phyloP scores from a whole-genome alignment of 805 yeast species.

The Wickerhamomyces bovis region DNA sequence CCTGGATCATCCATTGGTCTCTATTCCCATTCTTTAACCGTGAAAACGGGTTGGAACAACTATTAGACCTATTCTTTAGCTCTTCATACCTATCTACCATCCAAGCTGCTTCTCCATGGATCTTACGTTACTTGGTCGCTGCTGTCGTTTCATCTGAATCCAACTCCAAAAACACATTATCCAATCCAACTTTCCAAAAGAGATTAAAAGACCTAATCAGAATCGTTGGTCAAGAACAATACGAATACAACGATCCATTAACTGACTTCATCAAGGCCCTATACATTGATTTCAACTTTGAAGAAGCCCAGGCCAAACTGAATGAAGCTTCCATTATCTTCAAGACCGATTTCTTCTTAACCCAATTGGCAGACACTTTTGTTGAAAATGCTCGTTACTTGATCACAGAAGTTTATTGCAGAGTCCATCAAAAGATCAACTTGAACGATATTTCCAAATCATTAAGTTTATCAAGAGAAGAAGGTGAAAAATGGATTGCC shows the following conservation, averaged over 20 bases:
- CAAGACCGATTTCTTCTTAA: constrained; percentile 53
- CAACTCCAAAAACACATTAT: constrained; percentile 16
- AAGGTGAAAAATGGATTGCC: constrained; percentile 47
- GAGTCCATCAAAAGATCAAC: constrained; percentile 46
- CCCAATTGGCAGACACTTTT: constrained; percentile 34
- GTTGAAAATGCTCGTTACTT: constrained; percentile 42
- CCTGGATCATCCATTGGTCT: constrained; percentile 68
- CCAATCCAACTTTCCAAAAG: constrained; percentile 37
- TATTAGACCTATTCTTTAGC: constrained; percentile 52
- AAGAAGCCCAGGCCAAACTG: constrained; percentile 43
- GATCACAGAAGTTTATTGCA: constrained; percentile 47
- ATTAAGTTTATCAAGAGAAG: constrained; percentile 38
- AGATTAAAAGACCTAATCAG: constrained; percentile 52
- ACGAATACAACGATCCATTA: constrained; percentile 62
- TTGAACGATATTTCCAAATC: constrained; percentile 38
- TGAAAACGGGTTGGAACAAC: constrained; percentile 44
- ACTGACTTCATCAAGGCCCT: constrained; percentile 49
- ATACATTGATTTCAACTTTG: constrained; percentile 55
- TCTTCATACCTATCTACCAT: constrained; percentile 59
- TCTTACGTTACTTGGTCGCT: constrained; percentile 56
- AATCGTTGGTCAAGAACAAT: constrained; percentile 53
- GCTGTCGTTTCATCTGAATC: constrained; percentile 43
- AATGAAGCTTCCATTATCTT: constrained; percentile 41
- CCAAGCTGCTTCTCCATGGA: constrained; percentile 71
- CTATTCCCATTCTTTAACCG: constrained; percentile 55